phyloP scores from a whole-genome alignment of 345 rosid genomes.

The Eucalyptus brandiana region DNA sequence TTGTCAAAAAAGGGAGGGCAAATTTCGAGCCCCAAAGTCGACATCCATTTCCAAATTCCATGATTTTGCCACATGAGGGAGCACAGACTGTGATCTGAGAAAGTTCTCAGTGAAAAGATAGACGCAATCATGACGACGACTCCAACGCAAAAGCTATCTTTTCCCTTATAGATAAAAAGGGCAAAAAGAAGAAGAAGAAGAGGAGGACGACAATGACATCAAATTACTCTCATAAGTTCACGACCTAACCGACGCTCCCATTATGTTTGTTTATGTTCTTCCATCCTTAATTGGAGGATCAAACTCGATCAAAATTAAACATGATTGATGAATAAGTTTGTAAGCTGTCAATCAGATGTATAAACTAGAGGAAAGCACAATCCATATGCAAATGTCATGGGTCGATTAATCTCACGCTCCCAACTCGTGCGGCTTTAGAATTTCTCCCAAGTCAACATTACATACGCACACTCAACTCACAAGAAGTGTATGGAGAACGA shows the following conservation, averaged over 20 bases:
- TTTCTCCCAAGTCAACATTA: fast-evolving
- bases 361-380: background rate
- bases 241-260: background rate
- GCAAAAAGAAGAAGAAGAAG: background rate
- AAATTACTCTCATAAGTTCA: background rate
- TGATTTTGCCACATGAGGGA: background rate
- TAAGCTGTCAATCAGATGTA: background rate
- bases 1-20: background rate
- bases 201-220: background rate
- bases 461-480: no score
- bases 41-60: background rate
- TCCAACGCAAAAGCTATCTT: background rate
- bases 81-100: background rate
- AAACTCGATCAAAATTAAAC: background rate
- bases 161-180: background rate
- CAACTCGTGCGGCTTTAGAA: fast-evolving
- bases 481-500: no score
- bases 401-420: no score
- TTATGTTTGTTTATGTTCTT: no score
- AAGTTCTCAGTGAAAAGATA: background rate
- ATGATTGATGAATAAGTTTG: fast-evolving
- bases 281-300: background rate
- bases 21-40: background rate
- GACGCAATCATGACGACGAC: background rate
- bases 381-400: no score